Evolutionary conservation across 805 yeast genomes (phyloP).

Genomic region (Sugiyamaella americana): DNA sequence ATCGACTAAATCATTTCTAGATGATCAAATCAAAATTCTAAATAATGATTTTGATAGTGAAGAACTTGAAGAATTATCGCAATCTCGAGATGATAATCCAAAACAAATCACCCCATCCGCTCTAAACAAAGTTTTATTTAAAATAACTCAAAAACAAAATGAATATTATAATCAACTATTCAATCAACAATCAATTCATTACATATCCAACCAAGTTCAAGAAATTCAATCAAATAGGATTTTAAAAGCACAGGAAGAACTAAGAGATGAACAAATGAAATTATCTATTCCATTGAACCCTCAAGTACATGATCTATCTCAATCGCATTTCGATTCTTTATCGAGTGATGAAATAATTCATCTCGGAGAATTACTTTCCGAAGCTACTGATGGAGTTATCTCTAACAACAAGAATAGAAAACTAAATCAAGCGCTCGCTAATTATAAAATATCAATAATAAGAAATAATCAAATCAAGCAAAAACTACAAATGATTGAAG

Average conservation of each 20-base stretch:
- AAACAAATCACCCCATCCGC: not conserved
- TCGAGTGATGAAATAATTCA: not conserved
- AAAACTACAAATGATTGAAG: not conserved
- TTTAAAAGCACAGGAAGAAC: not conserved
- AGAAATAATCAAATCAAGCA: not conserved
- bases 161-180: conserved; percentile 6
- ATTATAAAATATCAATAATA: too few species aligned
- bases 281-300: not conserved
- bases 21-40: conserved; percentile 8
- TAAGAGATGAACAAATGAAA: not conserved
- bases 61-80: not conserved
- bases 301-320: not conserved
- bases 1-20: conserved; percentile 3
- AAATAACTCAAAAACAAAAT: conserved; percentile 4
- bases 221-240: not conserved
- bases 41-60: not conserved
- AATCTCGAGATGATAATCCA: not conserved
- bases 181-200: conserved; percentile 12
- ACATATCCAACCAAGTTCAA: conserved; percentile 7
- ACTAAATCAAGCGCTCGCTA: too few species aligned
- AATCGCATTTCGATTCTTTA: not conserved
- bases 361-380: not conserved
- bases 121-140: not conserved
- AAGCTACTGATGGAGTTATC: not conserved
- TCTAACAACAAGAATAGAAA: too few species aligned